Percentiles rank a stretch among this genome's conserved stretches.
Evolutionary conservation across 352 stramenopile species (phyloP).

Genomic region (Globisporangium apiculatum): DNA sequence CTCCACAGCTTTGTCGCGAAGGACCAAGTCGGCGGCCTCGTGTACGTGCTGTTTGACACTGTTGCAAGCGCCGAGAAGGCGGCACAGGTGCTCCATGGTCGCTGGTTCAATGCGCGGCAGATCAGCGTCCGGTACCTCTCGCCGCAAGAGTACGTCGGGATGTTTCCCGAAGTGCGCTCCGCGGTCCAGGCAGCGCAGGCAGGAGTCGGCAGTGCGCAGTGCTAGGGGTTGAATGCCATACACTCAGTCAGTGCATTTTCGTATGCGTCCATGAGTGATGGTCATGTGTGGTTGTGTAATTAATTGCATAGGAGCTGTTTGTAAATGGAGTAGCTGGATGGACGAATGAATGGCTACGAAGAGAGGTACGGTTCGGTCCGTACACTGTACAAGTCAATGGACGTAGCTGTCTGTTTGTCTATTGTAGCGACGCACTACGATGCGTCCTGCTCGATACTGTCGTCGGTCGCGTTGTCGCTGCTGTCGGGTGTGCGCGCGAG

Average conservation of each 20-base stretch:
- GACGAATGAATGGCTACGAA: too few relatives aligned
- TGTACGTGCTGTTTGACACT: conserved; percentile 84
- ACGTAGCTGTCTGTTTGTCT: neutral
- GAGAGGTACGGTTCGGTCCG: too few relatives aligned
- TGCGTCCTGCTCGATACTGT: conserved; percentile 18
- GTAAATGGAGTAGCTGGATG: too few relatives aligned
- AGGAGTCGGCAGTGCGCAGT: conserved; percentile 17
- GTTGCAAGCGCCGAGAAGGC: conserved; percentile 42
- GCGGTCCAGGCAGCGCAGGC: conserved; percentile 49
- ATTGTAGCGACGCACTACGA: neutral
- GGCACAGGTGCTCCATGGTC: conserved; percentile 74
- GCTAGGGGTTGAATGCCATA: neutral
- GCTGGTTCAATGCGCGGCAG: conserved; percentile 89
- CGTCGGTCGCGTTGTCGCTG: conserved; percentile 16
- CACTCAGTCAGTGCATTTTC: neutral
- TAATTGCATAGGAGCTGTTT: too few relatives aligned
- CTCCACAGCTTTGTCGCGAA: conserved; percentile 80
- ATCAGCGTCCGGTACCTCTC: conserved; percentile 86
- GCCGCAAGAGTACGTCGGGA: conserved; percentile 84
- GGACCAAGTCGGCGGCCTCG: conserved; percentile 77
- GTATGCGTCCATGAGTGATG: neutral
- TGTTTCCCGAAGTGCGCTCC: conserved; percentile 76
- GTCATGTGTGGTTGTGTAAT: too few relatives aligned
- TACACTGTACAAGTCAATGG: too few relatives aligned
- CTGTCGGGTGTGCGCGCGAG: conserved; percentile 27